phyloP scores from a whole-genome alignment of 1,139 yeast species.

The Yamadazyma aaseri region DNA sequence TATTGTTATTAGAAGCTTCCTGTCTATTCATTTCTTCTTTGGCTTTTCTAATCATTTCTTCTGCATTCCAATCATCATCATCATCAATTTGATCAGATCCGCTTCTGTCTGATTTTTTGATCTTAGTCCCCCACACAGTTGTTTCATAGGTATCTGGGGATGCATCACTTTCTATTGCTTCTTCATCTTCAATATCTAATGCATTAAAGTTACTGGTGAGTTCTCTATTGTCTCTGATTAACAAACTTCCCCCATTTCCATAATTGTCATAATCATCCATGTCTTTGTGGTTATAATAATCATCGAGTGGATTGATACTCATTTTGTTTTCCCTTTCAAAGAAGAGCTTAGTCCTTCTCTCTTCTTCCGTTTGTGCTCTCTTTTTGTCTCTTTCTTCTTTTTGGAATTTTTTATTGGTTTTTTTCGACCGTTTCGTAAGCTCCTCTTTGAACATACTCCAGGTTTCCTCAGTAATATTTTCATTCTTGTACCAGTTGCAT shows the following conservation, averaged over 20 bases:
- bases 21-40: slow-evolving; percentile 44
- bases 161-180: neutral
- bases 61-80: slow-evolving; percentile 45
- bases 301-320: slow-evolving; percentile 18
- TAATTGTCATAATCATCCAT: slow-evolving; percentile 10
- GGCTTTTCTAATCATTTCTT: slow-evolving; percentile 50
- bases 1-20: slow-evolving; percentile 22
- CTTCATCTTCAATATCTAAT: slow-evolving; percentile 7
- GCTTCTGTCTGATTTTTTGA: slow-evolving; percentile 38
- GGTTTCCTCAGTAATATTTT: slow-evolving; percentile 44
- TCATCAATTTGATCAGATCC: slow-evolving; percentile 22
- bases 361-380: slow-evolving; percentile 62
- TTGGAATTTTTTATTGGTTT: slow-evolving; percentile 50
- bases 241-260: slow-evolving; percentile 28
- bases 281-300: slow-evolving; percentile 13
- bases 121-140: slow-evolving; percentile 63
- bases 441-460: slow-evolving; percentile 59
- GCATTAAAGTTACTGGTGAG: slow-evolving; percentile 20
- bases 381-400: slow-evolving; percentile 66
- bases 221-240: slow-evolving; percentile 31
- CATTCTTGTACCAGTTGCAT: slow-evolving; percentile 69
- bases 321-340: slow-evolving; percentile 55
- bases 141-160: slow-evolving; percentile 21
- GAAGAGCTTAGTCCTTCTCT: slow-evolving; percentile 54
- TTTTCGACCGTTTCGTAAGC: slow-evolving; percentile 57